Base-by-base conservation (phyloP, 2,329 filamentous ascomycete genomes). In the Sclerotinia subarctica region DNA sequence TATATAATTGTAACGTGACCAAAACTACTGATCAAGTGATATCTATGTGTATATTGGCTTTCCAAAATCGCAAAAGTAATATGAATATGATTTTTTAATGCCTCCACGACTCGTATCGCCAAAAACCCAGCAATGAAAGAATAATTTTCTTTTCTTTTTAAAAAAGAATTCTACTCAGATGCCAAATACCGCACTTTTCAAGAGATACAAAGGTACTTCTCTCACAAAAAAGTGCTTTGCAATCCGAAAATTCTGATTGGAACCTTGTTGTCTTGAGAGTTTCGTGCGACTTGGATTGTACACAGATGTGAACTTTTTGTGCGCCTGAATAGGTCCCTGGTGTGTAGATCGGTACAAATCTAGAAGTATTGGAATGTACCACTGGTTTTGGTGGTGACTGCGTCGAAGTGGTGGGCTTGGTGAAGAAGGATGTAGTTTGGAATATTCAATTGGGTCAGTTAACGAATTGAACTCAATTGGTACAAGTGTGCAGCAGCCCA, bases 1-100 rank as follows among this genome's bases (percentile, higher is more conserved):
- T 6, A 32, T 46, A 64, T 54, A 29, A 17, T 21, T 7, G 46
- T 49, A 67, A 64, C 49, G 44, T 53, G 56, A 64, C 46, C 58
- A 64, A 66, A 51, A 60, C 64, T 66, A 49, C 64, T 60, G 54
- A 60, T 60, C 52, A 26, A 60, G n/a, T 44, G 44, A 60, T 51
- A 15, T 32, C 38, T 38, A 15, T 35, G 32, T 65, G 17, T 19
- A 29, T 53, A 15, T 44, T 19, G 24, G 11, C 47, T 47, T 47
- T n/a, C 42, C 26, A 35, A 32, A 47, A 46, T 57, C 15, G 11
- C 32, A 21, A 13, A 13, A 10, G 15, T 24, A 21, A 19, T 42
- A 15, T 7, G 44, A 24, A 17, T 26, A 35, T 44, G 13, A 42
- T 58, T 17, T 66, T n/a, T 38, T 15, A 1, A 26, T 26, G 11